Evolutionary conservation across 345 rosid species (phyloP).

Genomic region (Atalantia buxifolia): DNA sequence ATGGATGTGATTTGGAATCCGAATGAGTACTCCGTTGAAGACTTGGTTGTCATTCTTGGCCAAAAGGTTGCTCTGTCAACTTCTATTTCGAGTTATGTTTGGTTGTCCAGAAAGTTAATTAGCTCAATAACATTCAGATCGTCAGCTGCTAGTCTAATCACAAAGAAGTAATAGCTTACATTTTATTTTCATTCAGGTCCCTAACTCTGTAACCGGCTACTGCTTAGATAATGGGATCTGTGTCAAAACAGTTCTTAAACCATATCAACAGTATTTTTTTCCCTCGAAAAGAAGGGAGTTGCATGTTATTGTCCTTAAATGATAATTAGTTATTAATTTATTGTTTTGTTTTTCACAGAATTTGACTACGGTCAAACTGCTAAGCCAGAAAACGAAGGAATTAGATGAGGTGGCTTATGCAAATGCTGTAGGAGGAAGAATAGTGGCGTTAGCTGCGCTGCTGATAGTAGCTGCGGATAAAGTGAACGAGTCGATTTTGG

Average conservation of each 20-base stretch:
- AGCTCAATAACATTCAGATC: neutral
- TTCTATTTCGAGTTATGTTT: neutral
- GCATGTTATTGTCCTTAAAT: neutral
- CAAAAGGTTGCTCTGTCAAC: slow-evolving; percentile 42
- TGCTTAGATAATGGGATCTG: neutral
- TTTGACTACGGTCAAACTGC: slow-evolving; percentile 49
- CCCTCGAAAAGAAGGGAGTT: neutral
- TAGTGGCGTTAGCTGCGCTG: slow-evolving; percentile 53
- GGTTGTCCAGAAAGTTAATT: neutral
- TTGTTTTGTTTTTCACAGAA: slow-evolving; percentile 26
- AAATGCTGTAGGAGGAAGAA: slow-evolving; percentile 45
- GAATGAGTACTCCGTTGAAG: slow-evolving; percentile 44
- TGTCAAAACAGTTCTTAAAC: no score
- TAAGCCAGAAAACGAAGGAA: slow-evolving; percentile 59
- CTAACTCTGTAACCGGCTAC: neutral
- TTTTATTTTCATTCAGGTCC: neutral
- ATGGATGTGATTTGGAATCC: slow-evolving; percentile 62
- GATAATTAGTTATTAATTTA: neutral
- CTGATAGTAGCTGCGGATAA: slow-evolving; percentile 51
- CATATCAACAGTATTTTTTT: neutral
- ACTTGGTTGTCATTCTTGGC: slow-evolving; percentile 51
- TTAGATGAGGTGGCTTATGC: slow-evolving; percentile 48
- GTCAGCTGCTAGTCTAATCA: neutral
- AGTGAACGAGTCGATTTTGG: slow-evolving; percentile 39
- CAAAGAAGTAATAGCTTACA: neutral